These are phyloP conservation scores for Chamaecyparis obtusa DNA, from an alignment of 75 land plant genomes.

Conservation along the genomic window DNA sequence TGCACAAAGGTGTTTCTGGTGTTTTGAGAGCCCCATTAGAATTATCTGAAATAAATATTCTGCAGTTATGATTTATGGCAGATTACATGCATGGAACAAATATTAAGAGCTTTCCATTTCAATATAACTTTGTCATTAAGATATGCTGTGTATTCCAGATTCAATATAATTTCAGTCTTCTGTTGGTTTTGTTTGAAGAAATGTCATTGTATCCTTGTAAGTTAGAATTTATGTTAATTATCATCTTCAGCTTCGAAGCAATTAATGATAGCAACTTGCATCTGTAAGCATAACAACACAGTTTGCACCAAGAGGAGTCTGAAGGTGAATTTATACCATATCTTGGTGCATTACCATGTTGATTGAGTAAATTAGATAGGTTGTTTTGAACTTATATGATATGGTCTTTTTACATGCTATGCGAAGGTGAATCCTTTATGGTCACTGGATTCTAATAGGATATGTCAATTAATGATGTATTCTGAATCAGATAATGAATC, in stretches of 20 bases:
- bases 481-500: neutral
- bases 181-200: neutral
- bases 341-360: neutral
- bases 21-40: neutral
- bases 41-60: constrained; percentile 4
- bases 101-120: neutral
- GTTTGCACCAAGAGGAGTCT: neutral
- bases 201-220: neutral
- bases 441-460: neutral
- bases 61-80: neutral
- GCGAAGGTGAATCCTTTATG: neutral
- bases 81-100: neutral
- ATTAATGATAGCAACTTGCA: neutral
- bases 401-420: neutral
- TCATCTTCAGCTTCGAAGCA: neutral
- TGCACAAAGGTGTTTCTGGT: constrained; percentile 2
- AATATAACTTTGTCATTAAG: neutral
- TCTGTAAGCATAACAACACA: neutral
- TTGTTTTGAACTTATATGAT: neutral
- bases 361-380: neutral
- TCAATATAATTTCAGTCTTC: neutral
- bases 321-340: neutral
- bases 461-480: too few species aligned
- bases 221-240: neutral
- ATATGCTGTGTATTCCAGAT: neutral